A percentile compares a stretch with the other conserved stretches of the same genome.
Evolutionary conservation across 257 asterid species (phyloP).

Genomic region (Linderniella brevidens): DNA sequence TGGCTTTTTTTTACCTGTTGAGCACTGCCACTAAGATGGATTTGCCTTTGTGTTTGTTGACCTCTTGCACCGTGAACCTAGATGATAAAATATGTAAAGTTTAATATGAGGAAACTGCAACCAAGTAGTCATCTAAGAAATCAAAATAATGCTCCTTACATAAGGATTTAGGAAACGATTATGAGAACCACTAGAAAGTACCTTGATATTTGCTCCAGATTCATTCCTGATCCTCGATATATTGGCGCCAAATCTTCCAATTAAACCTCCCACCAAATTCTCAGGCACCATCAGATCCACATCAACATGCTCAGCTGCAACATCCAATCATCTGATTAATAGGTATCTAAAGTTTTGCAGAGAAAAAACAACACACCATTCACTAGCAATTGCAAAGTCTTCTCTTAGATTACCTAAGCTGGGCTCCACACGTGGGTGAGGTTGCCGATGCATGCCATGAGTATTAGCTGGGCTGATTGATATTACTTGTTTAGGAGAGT

Average conservation of each 20-base stretch:
- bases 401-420: slow-evolving; percentile 39
- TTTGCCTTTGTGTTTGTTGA: slow-evolving; percentile 79
- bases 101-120: background rate
- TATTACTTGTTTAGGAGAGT: slow-evolving; percentile 85
- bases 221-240: slow-evolving; percentile 73
- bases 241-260: slow-evolving; percentile 92
- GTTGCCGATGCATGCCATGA: slow-evolving; percentile 33
- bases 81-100: slow-evolving; percentile 3
- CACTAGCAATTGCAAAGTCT: too few species aligned
- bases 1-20: slow-evolving; percentile 45
- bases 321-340: slow-evolving; percentile 7
- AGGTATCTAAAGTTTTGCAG: too few species aligned
- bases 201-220: slow-evolving; percentile 42
- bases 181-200: slow-evolving; percentile 1
- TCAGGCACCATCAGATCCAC: slow-evolving; percentile 82
- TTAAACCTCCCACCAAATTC: slow-evolving; percentile 85
- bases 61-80: slow-evolving; percentile 90
- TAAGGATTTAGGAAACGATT: too few species aligned
- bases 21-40: slow-evolving; percentile 69
- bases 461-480: slow-evolving; percentile 52
- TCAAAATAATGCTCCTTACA: background rate
- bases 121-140: background rate
- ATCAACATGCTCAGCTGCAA: slow-evolving; percentile 63
- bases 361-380: too few species aligned
- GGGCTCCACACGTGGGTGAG: slow-evolving; percentile 54